phyloP scores from a whole-genome alignment of 805 yeast species.

The Metschnikowia reukaufii region DNA sequence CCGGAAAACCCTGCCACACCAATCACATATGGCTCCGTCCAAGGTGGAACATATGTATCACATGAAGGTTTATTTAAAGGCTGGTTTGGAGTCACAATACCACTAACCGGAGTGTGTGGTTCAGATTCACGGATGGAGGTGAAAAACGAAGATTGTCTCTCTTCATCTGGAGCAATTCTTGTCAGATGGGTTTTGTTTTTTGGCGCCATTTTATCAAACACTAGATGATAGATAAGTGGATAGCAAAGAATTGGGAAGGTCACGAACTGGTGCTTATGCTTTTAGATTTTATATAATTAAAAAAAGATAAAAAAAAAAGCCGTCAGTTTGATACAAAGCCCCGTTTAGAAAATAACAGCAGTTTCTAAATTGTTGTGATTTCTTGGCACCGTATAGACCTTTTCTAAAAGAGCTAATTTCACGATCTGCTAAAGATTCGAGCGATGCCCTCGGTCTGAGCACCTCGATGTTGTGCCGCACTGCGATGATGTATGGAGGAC shows the following conservation, averaged over 20 bases:
- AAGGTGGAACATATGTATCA: slow-evolving; percentile 60
- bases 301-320: not conserved
- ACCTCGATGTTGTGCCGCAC: not conserved
- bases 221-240: not conserved
- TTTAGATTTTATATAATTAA: no score
- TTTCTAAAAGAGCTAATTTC: not conserved
- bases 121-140: slow-evolving; percentile 9
- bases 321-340: no score
- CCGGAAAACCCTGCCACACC: slow-evolving; percentile 79
- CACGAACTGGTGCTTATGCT: not conserved
- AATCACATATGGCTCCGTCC: slow-evolving; percentile 82
- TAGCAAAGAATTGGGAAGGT: not conserved
- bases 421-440: not conserved
- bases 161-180: slow-evolving; percentile 28
- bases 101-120: slow-evolving; percentile 4
- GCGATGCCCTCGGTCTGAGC: not conserved
- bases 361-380: not conserved
- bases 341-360: no score
- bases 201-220: slow-evolving; percentile 5
- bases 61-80: not conserved
- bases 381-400: not conserved
- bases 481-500: not conserved
- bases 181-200: slow-evolving; percentile 16
- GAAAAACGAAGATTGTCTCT: slow-evolving; percentile 28
- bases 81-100: not conserved